phyloP scores from a whole-genome alignment of 2,329 filamentous ascomycete genomes.

The Stachybotrys chlorohalonatus region DNA sequence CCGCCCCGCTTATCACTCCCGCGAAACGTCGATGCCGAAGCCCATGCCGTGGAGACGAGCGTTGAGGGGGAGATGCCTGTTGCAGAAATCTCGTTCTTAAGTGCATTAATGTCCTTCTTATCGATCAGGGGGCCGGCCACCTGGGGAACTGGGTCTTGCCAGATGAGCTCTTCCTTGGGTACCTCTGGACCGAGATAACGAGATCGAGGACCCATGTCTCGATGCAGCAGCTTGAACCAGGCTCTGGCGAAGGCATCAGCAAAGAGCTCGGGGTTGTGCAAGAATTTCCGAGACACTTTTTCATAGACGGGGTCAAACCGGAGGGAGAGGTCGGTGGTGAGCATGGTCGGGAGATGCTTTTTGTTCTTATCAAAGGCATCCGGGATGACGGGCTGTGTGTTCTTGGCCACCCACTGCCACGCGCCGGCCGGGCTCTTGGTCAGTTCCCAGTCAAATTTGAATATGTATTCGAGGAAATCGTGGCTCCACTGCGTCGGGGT shows the following conservation, averaged over 20 bases:
- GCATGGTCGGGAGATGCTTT: conserved; percentile 68
- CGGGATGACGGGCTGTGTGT: conserved; percentile 56
- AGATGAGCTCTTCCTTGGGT: conserved; percentile 58
- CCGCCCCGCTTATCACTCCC: conserved; percentile 73
- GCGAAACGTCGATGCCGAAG: conserved; percentile 63
- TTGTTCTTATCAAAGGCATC: conserved; percentile 60
- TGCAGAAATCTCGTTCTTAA: conserved; percentile 59
- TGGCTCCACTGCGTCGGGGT: conserved; percentile 50
- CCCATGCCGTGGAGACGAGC: conserved; percentile 60
- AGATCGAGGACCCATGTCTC: conserved; percentile 63
- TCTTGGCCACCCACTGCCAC: conserved; percentile 69
- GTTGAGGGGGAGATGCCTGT: conserved; percentile 49
- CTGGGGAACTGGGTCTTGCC: conserved; percentile 65
- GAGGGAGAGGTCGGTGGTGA: conserved; percentile 66
- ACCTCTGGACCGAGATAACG: conserved; percentile 70
- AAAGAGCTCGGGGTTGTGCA: conserved; percentile 59
- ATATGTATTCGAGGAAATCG: conserved; percentile 64
- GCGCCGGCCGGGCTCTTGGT: conserved; percentile 66
- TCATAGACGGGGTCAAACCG: conserved; percentile 64
- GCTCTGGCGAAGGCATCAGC: conserved; percentile 61
- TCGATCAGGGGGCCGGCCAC: conserved; percentile 44
- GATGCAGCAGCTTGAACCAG: conserved; percentile 80
- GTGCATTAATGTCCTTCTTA: conserved; percentile 48
- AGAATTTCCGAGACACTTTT: conserved; percentile 65
- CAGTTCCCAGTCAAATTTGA: conserved; percentile 70